Evolutionary conservation across 2,329 filamentous ascomycete species (phyloP).

Genomic region (Ophiostoma triangulosporum): DNA sequence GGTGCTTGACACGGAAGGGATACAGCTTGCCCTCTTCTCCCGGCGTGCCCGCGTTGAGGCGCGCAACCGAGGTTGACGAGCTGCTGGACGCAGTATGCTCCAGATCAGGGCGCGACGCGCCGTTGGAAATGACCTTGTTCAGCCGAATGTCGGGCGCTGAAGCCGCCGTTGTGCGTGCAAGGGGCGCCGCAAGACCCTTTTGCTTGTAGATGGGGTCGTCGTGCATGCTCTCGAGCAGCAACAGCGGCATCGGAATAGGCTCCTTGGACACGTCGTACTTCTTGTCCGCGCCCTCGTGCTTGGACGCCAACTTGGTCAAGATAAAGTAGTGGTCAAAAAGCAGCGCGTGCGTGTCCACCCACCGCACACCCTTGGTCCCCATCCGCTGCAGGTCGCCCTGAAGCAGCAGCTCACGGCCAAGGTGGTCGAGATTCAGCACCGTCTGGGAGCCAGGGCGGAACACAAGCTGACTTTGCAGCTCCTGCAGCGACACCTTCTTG

Average conservation of each 20-base stretch:
- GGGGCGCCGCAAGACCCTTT: conserved; percentile 55
- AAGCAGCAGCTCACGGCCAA: conserved; percentile 81
- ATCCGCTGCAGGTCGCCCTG: conserved; percentile 81
- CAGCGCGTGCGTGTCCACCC: conserved; percentile 86
- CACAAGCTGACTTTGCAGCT: conserved; percentile 70
- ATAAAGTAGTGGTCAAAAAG: conserved; percentile 96
- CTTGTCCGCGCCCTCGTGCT: conserved; percentile 57
- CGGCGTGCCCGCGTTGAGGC: conserved; percentile 29
- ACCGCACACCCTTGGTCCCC: conserved; percentile 78
- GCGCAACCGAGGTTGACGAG: conserved; percentile 44
- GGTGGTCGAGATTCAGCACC: conserved; percentile 81
- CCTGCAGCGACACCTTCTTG: conserved; percentile 78
- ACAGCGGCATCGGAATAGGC: conserved; percentile 90
- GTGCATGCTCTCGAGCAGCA: conserved; percentile 83
- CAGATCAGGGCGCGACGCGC: conserved; percentile 38
- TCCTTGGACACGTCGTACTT: conserved; percentile 92
- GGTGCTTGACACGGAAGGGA: conserved; percentile 89
- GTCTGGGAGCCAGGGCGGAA: conserved; percentile 78
- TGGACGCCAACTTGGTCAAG: conserved; percentile 66
- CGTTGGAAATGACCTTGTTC: conserved; percentile 40
- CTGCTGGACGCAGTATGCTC: conserved; percentile 55
- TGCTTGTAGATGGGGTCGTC: conserved; percentile 81
- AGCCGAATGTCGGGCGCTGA: conserved; percentile 41
- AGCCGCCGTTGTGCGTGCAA: conserved; percentile 46
- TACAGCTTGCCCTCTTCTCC: conserved; percentile 70